Conservation (phyloP, 108 stramenopile species). For the Discostella stelligeroides region DNA sequence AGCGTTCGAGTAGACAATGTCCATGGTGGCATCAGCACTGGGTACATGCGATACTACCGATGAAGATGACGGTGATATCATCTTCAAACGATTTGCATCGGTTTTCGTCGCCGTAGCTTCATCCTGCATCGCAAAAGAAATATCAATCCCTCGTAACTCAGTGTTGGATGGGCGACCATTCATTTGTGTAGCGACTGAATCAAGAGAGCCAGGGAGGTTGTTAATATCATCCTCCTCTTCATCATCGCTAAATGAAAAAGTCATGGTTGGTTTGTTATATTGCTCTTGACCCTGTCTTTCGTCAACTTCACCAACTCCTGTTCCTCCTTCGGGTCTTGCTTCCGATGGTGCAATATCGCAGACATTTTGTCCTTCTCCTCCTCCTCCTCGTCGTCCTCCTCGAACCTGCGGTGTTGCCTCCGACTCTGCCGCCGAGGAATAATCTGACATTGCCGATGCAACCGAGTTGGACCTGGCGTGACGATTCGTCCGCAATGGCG, state of each 20-base stretch:
- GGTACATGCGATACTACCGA: neutral
- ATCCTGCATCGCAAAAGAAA: neutral
- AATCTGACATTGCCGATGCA: neutral
- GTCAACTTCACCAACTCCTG: too few species aligned
- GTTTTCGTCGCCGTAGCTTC: neutral
- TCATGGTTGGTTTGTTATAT: conserved; percentile 1
- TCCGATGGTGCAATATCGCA: neutral
- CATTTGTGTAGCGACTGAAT: too few species aligned
- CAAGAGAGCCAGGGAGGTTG: neutral
- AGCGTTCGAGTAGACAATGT: too few species aligned
- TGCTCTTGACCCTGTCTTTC: too few species aligned
- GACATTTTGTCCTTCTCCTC: neutral
- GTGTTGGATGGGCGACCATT: too few species aligned
- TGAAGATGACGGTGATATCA: too few species aligned
- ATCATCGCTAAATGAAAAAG: conserved; percentile 6
- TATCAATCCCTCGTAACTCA: conserved; percentile 1
- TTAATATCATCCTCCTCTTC: neutral
- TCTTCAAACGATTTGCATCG: too few species aligned
- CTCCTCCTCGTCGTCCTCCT: neutral
- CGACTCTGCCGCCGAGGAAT: conserved; percentile 8
- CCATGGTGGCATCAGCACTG: neutral
- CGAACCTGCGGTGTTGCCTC: conserved; percentile 8
- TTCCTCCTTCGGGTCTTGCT: too few species aligned
- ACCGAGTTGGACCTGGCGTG: conserved; percentile 4
- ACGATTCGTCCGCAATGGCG: neutral